phyloP scores from a whole-genome alignment of 805 yeast species.

The Candida nonsorbophila region DNA sequence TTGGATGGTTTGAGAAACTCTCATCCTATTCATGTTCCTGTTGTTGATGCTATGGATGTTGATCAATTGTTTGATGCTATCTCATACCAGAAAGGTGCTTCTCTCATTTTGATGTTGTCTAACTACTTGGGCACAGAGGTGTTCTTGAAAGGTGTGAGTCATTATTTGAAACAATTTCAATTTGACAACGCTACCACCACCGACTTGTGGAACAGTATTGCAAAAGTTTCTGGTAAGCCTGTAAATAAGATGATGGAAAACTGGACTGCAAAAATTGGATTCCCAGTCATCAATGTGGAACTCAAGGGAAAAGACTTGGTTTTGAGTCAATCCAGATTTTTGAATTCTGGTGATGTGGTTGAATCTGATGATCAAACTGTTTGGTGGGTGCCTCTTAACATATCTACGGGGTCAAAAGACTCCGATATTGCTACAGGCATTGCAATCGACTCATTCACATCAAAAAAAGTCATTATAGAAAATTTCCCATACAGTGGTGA shows the following conservation, averaged over 20 bases:
- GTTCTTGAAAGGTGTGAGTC: conserved; percentile 69
- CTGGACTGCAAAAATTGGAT: conserved; percentile 75
- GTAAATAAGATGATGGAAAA: conserved; percentile 55
- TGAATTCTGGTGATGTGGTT: conserved; percentile 56
- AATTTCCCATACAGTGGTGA: conserved; percentile 15
- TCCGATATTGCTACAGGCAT: background rate
- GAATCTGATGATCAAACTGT: conserved; percentile 50
- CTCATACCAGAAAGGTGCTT: conserved; percentile 78
- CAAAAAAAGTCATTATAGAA: conserved; percentile 15
- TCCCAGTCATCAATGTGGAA: conserved; percentile 57
- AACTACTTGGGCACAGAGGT: conserved; percentile 61
- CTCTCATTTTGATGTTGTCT: conserved; percentile 72
- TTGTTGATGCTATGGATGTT: conserved; percentile 71
- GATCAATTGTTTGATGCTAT: conserved; percentile 80
- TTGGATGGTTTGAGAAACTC: conserved; percentile 58
- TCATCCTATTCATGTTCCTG: conserved; percentile 81
- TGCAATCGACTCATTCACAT: conserved; percentile 17
- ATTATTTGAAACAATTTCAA: conserved; percentile 57
- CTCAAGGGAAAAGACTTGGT: conserved; percentile 30
- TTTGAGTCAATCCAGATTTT: conserved; percentile 55
- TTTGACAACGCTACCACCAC: conserved; percentile 69
- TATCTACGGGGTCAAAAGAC: conserved; percentile 15
- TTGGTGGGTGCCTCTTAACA: conserved; percentile 57
- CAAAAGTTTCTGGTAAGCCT: conserved; percentile 59
- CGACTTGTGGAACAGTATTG: conserved; percentile 66